Base-by-base conservation (phyloP, 306 rosid genomes). In the cucumber (Cucumis sativus) region DNA sequence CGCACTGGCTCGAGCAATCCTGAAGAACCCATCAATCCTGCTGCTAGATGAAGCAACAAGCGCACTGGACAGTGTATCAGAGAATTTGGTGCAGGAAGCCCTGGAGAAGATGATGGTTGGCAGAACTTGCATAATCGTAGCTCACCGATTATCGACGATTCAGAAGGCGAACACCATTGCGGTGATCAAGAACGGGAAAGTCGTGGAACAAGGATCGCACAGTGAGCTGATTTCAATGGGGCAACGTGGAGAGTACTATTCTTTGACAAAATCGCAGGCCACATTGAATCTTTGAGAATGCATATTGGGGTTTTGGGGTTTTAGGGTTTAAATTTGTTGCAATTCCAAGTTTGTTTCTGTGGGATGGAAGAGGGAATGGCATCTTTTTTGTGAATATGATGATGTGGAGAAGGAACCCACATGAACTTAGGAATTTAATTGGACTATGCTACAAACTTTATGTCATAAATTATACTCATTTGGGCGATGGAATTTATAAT, bases 21-120 rank as follows among this genome's bases (percentile, higher is more conserved):
- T 90, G 68, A 95, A 89, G 91, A 90, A 90, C 57, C 92, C 97
- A 8, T 68, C 97, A 81, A 89, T 95, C 69, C 92, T 95, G 8
- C 89, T 95, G 11, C 84, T 95, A 14, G 97, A 95, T 57, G 96
- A 92, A 82, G 97, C 97, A 1, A 95, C 99, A 3, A 89, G 97
- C 82, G 98, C 97, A 79, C 96, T 92, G 58, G 98, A 95, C 51
- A 92, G 97, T 63, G 89, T 86, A 40, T 92, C 99, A 15, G 97
- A 90, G 82, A 86, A 85, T 12, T 79, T 87, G 33, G 90, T 84
- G 70, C 88, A 92, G 82, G 97, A 87, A 77, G 93, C 97, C 37
- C 86, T 93, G 18, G 95, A 93, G 79, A 93, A 91, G 81, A 89
- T 91, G 88, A 90, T 84, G 91, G 87, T 83, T 56, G 90, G 84